A percentile compares a stretch with the other conserved stretches of the same genome.
Evolutionary conservation across 1,284 basidiomycete genomes (phyloP).

Genomic region (Fomitopsis betulina): DNA sequence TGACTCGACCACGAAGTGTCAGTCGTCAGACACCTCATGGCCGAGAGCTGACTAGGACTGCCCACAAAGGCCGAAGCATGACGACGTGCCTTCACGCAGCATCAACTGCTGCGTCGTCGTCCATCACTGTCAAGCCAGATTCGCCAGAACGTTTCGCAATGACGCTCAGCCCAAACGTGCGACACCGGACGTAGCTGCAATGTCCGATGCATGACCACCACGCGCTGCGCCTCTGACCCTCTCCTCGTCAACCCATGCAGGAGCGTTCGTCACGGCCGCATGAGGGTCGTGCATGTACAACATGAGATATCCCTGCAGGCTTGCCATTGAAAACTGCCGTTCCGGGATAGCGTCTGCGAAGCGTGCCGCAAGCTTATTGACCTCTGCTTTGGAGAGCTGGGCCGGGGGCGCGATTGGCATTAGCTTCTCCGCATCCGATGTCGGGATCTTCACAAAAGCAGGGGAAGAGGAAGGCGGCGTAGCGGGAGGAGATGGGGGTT

Average conservation of each 20-base stretch:
- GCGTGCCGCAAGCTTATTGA: slow-evolving; percentile 40
- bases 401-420: neutral
- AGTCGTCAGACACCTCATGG: no score
- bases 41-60: no score
- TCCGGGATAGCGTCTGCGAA: slow-evolving; percentile 61
- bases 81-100: no score
- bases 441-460: slow-evolving; percentile 26
- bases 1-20: no score
- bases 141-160: no score
- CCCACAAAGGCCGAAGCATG: no score
- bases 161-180: neutral
- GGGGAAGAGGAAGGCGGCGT: slow-evolving; percentile 16
- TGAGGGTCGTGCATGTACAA: slow-evolving; percentile 58
- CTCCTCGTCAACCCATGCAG: slow-evolving; percentile 25
- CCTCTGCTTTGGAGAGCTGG: neutral
- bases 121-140: no score
- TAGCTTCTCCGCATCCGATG: neutral
- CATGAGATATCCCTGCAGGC: slow-evolving; percentile 74
- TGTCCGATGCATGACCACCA: neutral
- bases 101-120: no score
- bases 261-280: slow-evolving; percentile 41
- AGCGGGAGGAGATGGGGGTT: neutral
- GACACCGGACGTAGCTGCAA: neutral
- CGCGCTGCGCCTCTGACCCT: neutral
- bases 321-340: slow-evolving; percentile 65